Evolutionary conservation across 2,329 filamentous ascomycete species (phyloP), one percentile per base, ranked within the genome.

Genomic region (Aphanocladium album): DNA sequence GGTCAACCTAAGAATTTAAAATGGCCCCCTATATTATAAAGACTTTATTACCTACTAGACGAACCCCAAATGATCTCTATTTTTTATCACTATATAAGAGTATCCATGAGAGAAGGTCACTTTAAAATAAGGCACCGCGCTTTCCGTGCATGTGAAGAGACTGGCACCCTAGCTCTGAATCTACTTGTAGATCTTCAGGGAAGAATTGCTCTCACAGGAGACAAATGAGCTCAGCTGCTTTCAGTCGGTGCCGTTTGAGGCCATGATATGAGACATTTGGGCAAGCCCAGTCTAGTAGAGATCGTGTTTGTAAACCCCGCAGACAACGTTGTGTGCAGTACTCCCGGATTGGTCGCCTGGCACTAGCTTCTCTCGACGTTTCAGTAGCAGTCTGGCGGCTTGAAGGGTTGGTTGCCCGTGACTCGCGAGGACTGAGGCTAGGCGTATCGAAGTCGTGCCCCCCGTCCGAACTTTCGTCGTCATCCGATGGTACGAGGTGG

Each of bases 361-460:
- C 43, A 17, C 17, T 43, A 27, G 17, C 43, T 19, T 7, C 23
- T 27, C 12, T 41, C 23, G 37, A 43, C 1, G 16, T 7, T 41
- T 19, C 8, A 17, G 12, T 21, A 17, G 27, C 30, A 19, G 33
- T 17, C n/a, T 17, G 21, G 37, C 35, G 21, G 6, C 21, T 43
- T 5, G 21, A 54, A 30, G 37, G 30, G 21, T 43, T 19, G 16
- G 51, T 21, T 14, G 51, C 51, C 43, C 16, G 21, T 43, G 21
- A 23, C 37, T 0, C 75, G 71, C 21, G 62, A 69, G 3, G 47
- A 63, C 1, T 58, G 65, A 49, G 56, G 72, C 37, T 33, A 58
- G 2, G 43, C 60, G 54, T 47, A 17, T 35, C 11, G 11, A 19
- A 12, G 25, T 47, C 41, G 19, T 47, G 37, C 12, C 41, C 25